phyloP scores from a whole-genome alignment of 805 yeast species.

The Lipomyces sp. region DNA sequence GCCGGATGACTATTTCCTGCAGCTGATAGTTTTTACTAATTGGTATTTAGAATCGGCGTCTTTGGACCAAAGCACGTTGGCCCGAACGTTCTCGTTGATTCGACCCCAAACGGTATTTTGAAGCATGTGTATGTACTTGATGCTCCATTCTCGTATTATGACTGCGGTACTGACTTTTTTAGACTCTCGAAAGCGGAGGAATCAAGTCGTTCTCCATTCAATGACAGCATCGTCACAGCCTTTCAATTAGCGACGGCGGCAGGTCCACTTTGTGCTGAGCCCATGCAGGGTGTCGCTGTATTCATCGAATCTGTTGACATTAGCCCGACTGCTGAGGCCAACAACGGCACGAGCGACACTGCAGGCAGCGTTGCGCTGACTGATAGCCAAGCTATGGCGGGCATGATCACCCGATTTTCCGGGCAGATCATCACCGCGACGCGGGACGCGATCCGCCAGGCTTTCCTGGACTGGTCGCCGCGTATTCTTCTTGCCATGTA shows the following conservation, averaged over 20 bases:
- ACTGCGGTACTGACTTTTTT: background rate
- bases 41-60: slow-evolving; percentile 47
- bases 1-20: background rate
- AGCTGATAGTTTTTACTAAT: slow-evolving; percentile 4
- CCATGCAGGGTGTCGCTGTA: slow-evolving; percentile 75
- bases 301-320: slow-evolving; percentile 44
- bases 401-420: slow-evolving; percentile 47
- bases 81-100: slow-evolving; percentile 68
- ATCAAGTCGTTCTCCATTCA: slow-evolving; percentile 9
- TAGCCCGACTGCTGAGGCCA: slow-evolving; percentile 2
- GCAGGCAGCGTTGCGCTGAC: slow-evolving; percentile 14
- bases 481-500: slow-evolving; percentile 90
- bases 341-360: slow-evolving; percentile 26
- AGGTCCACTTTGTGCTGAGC: slow-evolving; percentile 89
- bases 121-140: slow-evolving; percentile 4
- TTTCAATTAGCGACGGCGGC: slow-evolving; percentile 75
- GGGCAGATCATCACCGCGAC: slow-evolving; percentile 74
- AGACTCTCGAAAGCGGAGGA: slow-evolving; percentile 9
- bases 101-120: slow-evolving; percentile 31
- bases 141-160: slow-evolving; percentile 38
- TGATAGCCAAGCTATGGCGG: background rate
- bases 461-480: slow-evolving; percentile 79
- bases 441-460: slow-evolving; percentile 67
- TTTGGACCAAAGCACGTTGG: slow-evolving; percentile 80
- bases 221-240: slow-evolving; percentile 68